These are phyloP conservation scores for Hylodesmum podocarpum DNA, from an alignment of 306 rosid species.

Conservation along the genomic window DNA sequence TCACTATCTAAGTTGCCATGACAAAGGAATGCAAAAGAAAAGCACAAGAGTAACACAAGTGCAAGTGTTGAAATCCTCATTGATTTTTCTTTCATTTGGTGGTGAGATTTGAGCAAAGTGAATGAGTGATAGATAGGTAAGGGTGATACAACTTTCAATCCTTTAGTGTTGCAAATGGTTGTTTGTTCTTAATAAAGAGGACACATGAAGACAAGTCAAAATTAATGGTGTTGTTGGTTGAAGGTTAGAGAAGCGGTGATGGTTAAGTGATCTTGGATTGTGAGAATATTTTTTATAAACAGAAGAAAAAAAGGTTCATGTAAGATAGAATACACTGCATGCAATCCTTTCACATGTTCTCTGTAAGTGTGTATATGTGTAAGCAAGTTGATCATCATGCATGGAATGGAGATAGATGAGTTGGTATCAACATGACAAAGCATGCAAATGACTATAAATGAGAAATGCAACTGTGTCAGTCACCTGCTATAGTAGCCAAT, in stretches of 20 bases:
- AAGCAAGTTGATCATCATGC: conserved; percentile 1
- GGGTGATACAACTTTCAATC: neutral
- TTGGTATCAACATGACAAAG: conserved; percentile 14
- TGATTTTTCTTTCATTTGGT: neutral
- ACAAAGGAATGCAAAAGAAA: conserved; percentile 19
- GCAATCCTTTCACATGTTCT: conserved; percentile 2
- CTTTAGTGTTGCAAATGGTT: neutral
- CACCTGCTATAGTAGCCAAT: neutral
- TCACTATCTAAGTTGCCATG: conserved; percentile 29
- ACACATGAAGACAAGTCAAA: neutral
- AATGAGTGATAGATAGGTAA: neutral
- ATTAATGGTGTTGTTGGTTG: conserved; percentile 6
- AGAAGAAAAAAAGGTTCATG: neutral
- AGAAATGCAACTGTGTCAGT: conserved; percentile 34
- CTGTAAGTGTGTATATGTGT: conserved; percentile 19
- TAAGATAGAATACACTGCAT: conserved; percentile 10
- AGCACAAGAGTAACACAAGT: conserved; percentile 16
- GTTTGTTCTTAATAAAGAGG: neutral
- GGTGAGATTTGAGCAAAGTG: neutral
- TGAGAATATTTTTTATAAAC: conserved; percentile 4
- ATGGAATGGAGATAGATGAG: conserved; percentile 26
- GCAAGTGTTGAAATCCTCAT: conserved; percentile 20
- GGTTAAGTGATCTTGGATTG: conserved; percentile 34
- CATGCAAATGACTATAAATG: conserved; percentile 21
- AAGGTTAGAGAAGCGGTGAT: conserved; percentile 11